Conservation (phyloP, 495 filamentous ascomycete species). For the Podospora pseudoanserina region DNA sequence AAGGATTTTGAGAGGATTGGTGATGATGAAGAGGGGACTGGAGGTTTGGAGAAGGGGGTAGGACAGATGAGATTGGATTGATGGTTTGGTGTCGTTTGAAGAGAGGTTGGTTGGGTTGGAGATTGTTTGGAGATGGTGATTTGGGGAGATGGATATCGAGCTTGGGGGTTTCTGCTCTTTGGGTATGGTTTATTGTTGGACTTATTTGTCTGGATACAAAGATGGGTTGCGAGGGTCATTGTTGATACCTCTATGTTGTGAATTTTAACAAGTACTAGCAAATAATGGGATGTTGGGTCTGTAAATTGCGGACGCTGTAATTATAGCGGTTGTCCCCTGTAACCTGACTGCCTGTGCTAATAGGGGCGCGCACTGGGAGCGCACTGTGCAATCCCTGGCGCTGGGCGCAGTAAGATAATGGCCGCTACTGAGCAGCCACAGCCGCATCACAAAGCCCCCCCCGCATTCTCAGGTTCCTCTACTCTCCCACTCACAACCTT, state of each 20-base stretch:
- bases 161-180: background rate
- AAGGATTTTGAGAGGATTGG: slow-evolving; percentile 22
- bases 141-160: background rate
- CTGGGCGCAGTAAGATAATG: background rate
- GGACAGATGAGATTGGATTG: background rate
- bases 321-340: background rate
- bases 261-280: too few relatives aligned
- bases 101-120: background rate
- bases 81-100: background rate
- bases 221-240: too few relatives aligned
- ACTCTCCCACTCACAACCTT: too few relatives aligned
- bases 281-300: background rate
- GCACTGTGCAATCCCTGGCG: background rate
- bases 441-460: background rate
- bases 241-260: too few relatives aligned
- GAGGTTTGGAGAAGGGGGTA: background rate
- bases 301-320: background rate
- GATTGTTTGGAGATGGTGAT: background rate
- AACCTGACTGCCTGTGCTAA: background rate
- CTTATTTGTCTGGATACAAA: background rate
- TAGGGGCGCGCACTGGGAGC: background rate
- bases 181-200: background rate
- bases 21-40: slow-evolving; percentile 8
- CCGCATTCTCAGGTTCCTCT: too few relatives aligned
- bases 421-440: background rate